Conservation (phyloP, 73 alveolate species). For the Tetrahymena malaccensis region DNA sequence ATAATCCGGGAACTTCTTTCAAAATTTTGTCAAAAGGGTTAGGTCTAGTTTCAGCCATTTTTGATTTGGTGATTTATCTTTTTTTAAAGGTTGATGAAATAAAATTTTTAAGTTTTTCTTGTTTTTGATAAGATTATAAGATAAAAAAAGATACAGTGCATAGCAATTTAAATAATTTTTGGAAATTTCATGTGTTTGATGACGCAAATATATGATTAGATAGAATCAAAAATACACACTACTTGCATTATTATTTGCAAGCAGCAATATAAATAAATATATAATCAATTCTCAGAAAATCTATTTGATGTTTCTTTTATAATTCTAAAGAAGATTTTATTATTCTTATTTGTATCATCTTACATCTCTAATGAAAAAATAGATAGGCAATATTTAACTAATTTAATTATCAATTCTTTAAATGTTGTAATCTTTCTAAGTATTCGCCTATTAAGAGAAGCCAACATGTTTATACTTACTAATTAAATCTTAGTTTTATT, state of each 20-base stretch:
- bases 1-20: conserved; percentile 7
- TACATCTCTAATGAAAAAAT: neutral
- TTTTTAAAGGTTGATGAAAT: neutral
- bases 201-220: neutral
- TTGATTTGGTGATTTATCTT: neutral
- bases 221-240: neutral
- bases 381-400: neutral
- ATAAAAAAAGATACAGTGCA: neutral
- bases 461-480: neutral
- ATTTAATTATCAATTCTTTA: neutral
- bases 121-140: neutral
- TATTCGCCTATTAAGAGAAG: neutral
- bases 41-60: neutral
- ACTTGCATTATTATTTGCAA: neutral
- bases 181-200: neutral
- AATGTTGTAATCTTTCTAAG: neutral
- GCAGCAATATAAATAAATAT: neutral
- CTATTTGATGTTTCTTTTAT: neutral
- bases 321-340: neutral
- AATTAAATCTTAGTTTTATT: neutral
- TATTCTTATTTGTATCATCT: neutral
- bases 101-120: neutral
- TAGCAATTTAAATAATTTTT: neutral
- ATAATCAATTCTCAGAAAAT: neutral
- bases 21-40: neutral